Evolutionary conservation across 2,329 filamentous ascomycete genomes (phyloP), one percentile per base, ranked within the genome.

Genomic region (Ophiostoma himal-ulmi): DNA sequence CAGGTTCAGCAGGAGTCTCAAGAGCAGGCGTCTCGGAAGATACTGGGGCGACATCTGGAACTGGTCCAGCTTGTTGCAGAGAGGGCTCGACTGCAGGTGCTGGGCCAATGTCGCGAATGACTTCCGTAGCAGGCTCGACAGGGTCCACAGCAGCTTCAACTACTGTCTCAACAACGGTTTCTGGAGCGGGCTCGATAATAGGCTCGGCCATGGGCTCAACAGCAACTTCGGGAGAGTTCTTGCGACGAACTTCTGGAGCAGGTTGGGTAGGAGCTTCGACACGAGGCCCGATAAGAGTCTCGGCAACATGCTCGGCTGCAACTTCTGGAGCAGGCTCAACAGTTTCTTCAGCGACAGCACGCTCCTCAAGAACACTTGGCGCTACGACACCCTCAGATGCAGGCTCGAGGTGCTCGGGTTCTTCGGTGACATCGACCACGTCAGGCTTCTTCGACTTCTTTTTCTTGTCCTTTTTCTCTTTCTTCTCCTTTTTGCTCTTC

Each of bases 401-500:
- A 20, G 66, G n/a, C 66, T 67, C 39, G 14, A 22, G n/a, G 10
- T 67, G 17, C 11, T 67, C 64, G 13, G 60, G 5, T 2, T 65
- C 60, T n/a, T 65, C 34, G 3, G 8, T 7, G 7, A 17, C 34
- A 22, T 39, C 34, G 14, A 17, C 34, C 60, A 11, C 2, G 20
- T 37, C 60, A 5, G 39, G 14, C 34, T 37, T n/a, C 36, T 39
- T 37, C 30, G 17, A 1, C 68, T 62, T 68, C 22, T 67, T 57
- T 13, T 70, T 67, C 34, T 60, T 48, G n/a, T 71, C 67, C 5
- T 44, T 37, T 11, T 66, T 41, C 62, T 41, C 37, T 62, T 67
- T 69, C 22, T 57, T 48, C 39, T 72, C 70, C 17, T 72, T 70
- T 30, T 65, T 39, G 34, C 67, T 68, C 64, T 62, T 62, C 13